phyloP scores from a whole-genome alignment of 306 rosid species.

The Sechiopsis laciniata region DNA sequence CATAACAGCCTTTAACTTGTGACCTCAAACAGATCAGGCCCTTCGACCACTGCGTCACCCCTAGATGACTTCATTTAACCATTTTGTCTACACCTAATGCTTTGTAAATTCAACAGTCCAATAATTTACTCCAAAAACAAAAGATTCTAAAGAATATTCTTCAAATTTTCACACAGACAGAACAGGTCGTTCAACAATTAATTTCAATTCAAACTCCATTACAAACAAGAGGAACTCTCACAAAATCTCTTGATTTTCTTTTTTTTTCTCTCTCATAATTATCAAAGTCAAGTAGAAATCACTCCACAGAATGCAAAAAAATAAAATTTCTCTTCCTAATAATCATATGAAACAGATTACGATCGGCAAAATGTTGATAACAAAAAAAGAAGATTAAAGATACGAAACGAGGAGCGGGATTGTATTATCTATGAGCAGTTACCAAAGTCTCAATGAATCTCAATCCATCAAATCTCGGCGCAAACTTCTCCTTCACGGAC shows the following conservation, averaged over 20 bases:
- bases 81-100: background rate
- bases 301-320: slow-evolving; percentile 1
- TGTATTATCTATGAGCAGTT: slow-evolving; percentile 81
- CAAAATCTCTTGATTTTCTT: slow-evolving; percentile 17
- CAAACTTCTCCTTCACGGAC: slow-evolving; percentile 51
- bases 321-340: background rate
- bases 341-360: background rate
- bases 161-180: too few relatives aligned
- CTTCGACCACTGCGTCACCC: too few relatives aligned
- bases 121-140: background rate
- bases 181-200: background rate
- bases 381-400: background rate
- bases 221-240: slow-evolving; percentile 18
- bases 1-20: too few relatives aligned
- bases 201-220: background rate
- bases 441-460: slow-evolving; percentile 83
- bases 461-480: slow-evolving; percentile 87
- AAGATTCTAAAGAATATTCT: too few relatives aligned
- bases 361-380: background rate
- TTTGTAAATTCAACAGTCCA: too few relatives aligned
- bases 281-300: background rate
- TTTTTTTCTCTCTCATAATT: background rate
- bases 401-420: slow-evolving; percentile 5
- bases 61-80: background rate
- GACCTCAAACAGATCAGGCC: too few relatives aligned